Base-by-base conservation (phyloP, 2,329 filamentous ascomycete species). In the Cercospora sp. region DNA sequence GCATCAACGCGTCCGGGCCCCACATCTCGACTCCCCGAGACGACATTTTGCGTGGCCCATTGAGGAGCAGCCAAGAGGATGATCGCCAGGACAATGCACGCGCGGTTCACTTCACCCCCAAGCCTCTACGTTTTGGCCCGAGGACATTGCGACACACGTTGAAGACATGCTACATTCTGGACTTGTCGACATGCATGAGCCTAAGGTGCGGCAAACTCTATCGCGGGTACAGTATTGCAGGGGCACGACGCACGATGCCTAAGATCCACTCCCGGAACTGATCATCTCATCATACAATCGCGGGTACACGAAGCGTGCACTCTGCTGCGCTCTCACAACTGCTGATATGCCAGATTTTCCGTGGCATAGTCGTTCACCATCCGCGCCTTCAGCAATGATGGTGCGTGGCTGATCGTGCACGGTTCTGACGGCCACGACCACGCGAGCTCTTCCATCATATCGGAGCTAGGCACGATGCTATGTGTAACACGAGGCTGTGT, bases 401-500 rank as follows among this genome's bases (percentile, higher is more conserved):
- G 12, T 18, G 31, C 36, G 26, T 61, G 59, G 23, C 18, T 28
- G 33, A 36, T 23, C 13, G 36, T 45, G 33, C 31, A 9, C 26
- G 13, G 18, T 20, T 28, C 9, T 9, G 12, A 13, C 12, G 36
- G 36, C 36, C 36, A 42, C 59, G 28, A 40, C 59, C 59, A 61
- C 59, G 59, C 59, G 59, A 45, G 33, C 59, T 45, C 12, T 8
- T 61, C 59, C 18, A 30, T 48, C 9, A 48, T 10, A 61, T 23
- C 31, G 26, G 18, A n/a, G 45, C 10, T 33, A 18, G 33, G 33
- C 31, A 64, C 62, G 62, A 64, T 16, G 40, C 51, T 23, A 20
- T 20, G 36, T 59, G 51, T 64, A 64, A 64, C 51, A n/a, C 23
- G 40, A 28, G 61, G 61, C 31, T 28, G 48, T 48, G 23, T 18